These are phyloP conservation scores for Colletotrichum lini DNA, from an alignment of 2,329 filamentous ascomycete genomes.

Conservation along the genomic window DNA sequence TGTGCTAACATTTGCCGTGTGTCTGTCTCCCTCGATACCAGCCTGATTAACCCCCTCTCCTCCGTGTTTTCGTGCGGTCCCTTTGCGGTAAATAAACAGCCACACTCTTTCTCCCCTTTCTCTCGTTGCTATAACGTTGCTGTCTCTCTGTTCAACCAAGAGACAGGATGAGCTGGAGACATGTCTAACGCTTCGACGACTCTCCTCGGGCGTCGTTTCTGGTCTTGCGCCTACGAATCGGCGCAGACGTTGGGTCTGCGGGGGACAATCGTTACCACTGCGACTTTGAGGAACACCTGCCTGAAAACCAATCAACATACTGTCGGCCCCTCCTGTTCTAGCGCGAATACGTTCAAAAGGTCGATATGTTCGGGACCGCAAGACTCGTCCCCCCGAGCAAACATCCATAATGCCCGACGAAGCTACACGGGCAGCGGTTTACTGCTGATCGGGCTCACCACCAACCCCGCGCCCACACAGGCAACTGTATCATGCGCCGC, in stretches of 20 bases:
- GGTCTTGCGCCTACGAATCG: slow-evolving; percentile 47
- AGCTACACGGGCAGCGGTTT: slow-evolving; percentile 70
- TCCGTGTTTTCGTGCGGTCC: neutral
- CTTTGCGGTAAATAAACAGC: slow-evolving; percentile 27
- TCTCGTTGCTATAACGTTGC: neutral
- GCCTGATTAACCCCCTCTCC: slow-evolving; percentile 7
- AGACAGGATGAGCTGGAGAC: slow-evolving; percentile 54
- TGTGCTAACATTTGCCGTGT: slow-evolving; percentile 33
- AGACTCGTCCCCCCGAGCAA: slow-evolving; percentile 34
- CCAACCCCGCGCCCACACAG: slow-evolving; percentile 56
- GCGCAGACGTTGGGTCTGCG: slow-evolving; percentile 39
- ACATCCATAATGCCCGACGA: slow-evolving; percentile 58
- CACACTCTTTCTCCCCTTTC: neutral
- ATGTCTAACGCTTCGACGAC: slow-evolving; percentile 55
- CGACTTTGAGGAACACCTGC: slow-evolving; percentile 17
- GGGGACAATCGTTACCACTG: slow-evolving; percentile 26
- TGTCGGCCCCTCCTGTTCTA: slow-evolving; percentile 8
- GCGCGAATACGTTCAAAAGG: slow-evolving; percentile 24
- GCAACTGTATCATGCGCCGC: slow-evolving; percentile 57
- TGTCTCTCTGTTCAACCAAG: slow-evolving; percentile 39
- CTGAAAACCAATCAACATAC: slow-evolving; percentile 22
- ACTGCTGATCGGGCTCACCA: slow-evolving; percentile 62
- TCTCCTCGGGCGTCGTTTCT: slow-evolving; percentile 54
- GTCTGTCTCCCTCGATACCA: slow-evolving; percentile 21
- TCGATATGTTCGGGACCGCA: slow-evolving; percentile 26